These are phyloP conservation scores for Metschnikowia drakensbergensis DNA, from an alignment of 805 yeast genomes.

Conservation along the genomic window DNA sequence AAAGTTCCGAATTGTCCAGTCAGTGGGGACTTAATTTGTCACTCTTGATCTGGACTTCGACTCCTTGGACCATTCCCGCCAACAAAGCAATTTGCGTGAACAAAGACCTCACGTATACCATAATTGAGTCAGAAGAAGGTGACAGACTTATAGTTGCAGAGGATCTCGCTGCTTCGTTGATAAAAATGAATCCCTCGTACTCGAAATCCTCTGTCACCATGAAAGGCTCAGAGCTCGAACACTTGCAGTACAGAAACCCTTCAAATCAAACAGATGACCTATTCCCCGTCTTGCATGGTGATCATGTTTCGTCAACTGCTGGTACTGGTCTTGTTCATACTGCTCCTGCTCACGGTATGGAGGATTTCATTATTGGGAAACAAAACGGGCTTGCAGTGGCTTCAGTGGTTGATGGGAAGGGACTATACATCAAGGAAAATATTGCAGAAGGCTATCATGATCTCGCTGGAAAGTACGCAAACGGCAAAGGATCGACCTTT, in stretches of 20 bases:
- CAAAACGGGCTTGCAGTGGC: slow-evolving; percentile 52
- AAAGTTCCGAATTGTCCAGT: slow-evolving; percentile 19
- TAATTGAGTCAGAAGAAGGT: slow-evolving; percentile 28
- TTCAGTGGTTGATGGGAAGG: slow-evolving; percentile 78
- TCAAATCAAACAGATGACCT: slow-evolving; percentile 28
- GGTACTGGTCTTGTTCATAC: slow-evolving; percentile 97
- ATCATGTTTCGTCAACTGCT: slow-evolving; percentile 71
- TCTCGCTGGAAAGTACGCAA: slow-evolving; percentile 15
- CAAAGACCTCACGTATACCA: slow-evolving; percentile 52
- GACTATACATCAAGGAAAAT: slow-evolving; percentile 54
- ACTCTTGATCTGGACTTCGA: slow-evolving; percentile 90
- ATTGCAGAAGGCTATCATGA: slow-evolving; percentile 44
- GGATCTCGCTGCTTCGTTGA: slow-evolving; percentile 41
- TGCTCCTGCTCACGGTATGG: slow-evolving; percentile 98
- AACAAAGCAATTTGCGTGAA: slow-evolving; percentile 80
- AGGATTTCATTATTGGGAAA: slow-evolving; percentile 75
- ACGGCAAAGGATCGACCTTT: slow-evolving; percentile 28
- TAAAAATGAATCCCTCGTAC: slow-evolving; percentile 24
- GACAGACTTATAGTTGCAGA: slow-evolving; percentile 57
- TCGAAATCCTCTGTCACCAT: slow-evolving; percentile 7
- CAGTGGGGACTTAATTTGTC: slow-evolving; percentile 16
- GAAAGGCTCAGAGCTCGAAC: slow-evolving; percentile 25
- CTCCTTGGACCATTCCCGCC: slow-evolving; percentile 95
- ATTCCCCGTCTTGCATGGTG: slow-evolving; percentile 70
- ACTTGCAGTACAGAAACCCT: slow-evolving; percentile 53